A percentile compares a stretch with the other conserved stretches of the same genome.
These are phyloP conservation scores for Trypanosomatidae sp. DNA, from an alignment of 208 protist genomes.

Conservation along the genomic window DNA sequence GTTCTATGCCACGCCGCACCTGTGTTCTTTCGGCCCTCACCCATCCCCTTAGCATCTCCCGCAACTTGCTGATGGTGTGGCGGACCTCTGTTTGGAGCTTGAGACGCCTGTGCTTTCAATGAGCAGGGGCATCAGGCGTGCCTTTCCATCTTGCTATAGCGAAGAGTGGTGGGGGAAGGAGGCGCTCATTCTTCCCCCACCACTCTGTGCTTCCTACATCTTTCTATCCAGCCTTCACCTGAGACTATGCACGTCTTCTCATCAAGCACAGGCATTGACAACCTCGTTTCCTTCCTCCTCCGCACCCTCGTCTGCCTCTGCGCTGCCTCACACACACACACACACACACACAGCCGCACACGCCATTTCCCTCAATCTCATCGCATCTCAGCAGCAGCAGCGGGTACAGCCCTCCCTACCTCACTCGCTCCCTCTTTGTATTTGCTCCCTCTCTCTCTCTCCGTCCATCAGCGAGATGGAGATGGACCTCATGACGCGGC, in stretches of 20 bases:
- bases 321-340: neutral
- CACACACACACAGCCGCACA: neutral
- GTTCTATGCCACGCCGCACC: neutral
- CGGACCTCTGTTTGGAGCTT: too few relatives aligned
- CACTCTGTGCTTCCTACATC: neutral
- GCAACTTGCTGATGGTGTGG: neutral
- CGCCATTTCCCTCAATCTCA: neutral
- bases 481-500: conserved; percentile 82
- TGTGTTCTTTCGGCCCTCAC: neutral
- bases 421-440: neutral
- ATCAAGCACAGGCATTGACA: neutral
- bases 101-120: too few relatives aligned
- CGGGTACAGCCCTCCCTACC: neutral
- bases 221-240: neutral
- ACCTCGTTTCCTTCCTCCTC: neutral
- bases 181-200: neutral
- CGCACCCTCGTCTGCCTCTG: neutral
- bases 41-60: neutral
- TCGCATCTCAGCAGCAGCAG: neutral
- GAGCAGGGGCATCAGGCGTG: neutral
- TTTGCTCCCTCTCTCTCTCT: neutral
- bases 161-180: neutral
- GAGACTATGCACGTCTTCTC: neutral
- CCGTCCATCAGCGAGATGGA: conserved; percentile 44
- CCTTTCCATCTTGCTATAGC: neutral